Base-by-base conservation (phyloP, 371 early-diverging fungal species). In the Phascolomyces articulosus region DNA sequence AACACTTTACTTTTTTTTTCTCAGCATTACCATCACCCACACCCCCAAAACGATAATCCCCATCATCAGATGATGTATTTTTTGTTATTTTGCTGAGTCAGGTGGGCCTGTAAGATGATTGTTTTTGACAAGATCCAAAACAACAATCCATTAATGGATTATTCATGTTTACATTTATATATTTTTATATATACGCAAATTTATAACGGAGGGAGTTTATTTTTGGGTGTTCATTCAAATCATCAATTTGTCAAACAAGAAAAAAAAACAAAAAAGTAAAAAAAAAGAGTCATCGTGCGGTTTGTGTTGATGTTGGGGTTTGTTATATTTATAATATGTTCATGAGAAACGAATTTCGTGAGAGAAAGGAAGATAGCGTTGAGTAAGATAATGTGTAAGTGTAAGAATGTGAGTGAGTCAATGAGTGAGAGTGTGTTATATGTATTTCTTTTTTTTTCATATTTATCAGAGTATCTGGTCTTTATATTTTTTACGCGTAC, bases 401-500 rank as follows among this genome's bases (percentile, higher is more conserved):
- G 34, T 34, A 34, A 31, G 31, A 6, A 31, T 9, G 34, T 34
- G 34, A 34, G 6, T 34, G 28, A 28, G 26, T 16, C 4, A 11
- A 23, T 23, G 54, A 28, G 28, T 21, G 29, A 20, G 56, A 4
- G 28, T 28, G 29, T 20, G 34, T 31, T 55, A 38, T 31, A 34
- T 34, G 34, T 55, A 6, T 38, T n/a, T 58, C n/a, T n/a, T 38
- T 41, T 58, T 10, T 58, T 58, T 40, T 40, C 29, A 41, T 41
- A 41, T 24, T 55, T 51, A 18, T 54, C n/a, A 15, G 24, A n/a
- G n/a, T 61, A 10, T 34, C 10, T 47, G 27, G 51, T 24, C 29
- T 53, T 62, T n/a, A n/a, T n/a, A n/a, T n/a, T n/a, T 40, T 67
- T 79, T 82, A 87, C 49, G 74, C 74, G 69, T 85, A 86, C 60